Evolutionary conservation across 2,329 filamentous ascomycete genomes (phyloP), one percentile per base, ranked within the genome.

Genomic region (Ceratocystis cubensis): DNA sequence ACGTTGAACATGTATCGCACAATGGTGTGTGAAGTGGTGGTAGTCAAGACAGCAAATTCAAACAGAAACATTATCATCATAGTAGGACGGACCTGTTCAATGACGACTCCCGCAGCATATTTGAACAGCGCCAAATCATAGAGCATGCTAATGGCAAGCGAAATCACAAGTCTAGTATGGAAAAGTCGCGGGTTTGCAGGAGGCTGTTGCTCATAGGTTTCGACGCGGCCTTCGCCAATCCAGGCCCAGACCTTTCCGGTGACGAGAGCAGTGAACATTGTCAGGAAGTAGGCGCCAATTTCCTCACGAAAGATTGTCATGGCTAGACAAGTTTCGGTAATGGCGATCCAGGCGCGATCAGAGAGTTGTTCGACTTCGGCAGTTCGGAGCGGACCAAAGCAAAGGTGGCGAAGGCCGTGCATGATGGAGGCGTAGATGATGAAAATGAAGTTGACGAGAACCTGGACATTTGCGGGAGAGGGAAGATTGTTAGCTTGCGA

Each of bases 51-150:
- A 46, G 93, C 92, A 73, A 97, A 97, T 75, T 99, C 94, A 72
- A 99, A 99, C 5, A 95, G 85, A 73, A 99, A 99, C 91, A 99
- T 97, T 69, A 99, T 91, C 91, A 97, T 99, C 89, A 99, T 97
- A 68, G 95, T 94, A 0, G 93, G 91, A n/a, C 88, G 83, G 1
- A 93, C 90, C 73, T 95, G 87, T 67, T 89, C 86, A 63, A 96
- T 85, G 41, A 97, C 92, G 0, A 88, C 90, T 33, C 86, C 84
- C 69, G 96, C 81, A 67, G 88, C 87, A 75, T 96, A 96, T 62
- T 82, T 82, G 70, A 96, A 84, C 77, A 99, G 85, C 74, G 82
- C 87, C 28, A 86, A 74, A 73, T 96, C 88, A 77, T 96, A 96
- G 17, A 85, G 71, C 67, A 96, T 81, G 70, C 92, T 93, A 65